Base-by-base conservation (phyloP, 768 basidiomycete species). In the Arthromyces matolae region DNA sequence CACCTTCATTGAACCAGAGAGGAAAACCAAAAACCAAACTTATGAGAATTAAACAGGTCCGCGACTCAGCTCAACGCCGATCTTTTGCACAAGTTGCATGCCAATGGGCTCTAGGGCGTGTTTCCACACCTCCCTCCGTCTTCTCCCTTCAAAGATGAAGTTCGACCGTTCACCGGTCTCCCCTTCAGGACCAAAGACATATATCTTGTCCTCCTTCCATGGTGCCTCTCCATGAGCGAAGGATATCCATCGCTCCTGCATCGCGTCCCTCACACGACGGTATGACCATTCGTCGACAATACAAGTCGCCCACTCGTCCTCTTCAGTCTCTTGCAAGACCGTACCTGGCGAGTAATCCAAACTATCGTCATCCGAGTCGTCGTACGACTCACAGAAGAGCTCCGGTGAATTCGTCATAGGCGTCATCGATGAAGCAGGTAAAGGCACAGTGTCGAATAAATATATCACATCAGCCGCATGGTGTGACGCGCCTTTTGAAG, bases 121-220 rank as follows among this genome's bases (percentile, higher is more conserved):
- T 51, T 72, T 75, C 88, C 88, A 90, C 45, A 78, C 61, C 44
- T 67, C 66, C 42, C 63, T 75, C 51, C 86, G 69, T 38, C 88
- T 64, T 27, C 88, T 66, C 3, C 83, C 81, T 46, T 81, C 80
- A 45, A 90, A 86, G 12, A 89, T 84, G 22, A 69, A 64, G 45
- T 62, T 68, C 12, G 78, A 79, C 38, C 88, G 78, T 63, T 88
- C 86, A 37, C 88, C 88, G 0, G 79, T 80, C 66, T 90, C 88
- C 44, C 87, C 88, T 60, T 89, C 87, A 0, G 88, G 88, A 4
- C 88, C 88, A 54, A 90, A 88, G 16, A 90, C 86, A 61, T 77
- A 89, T 38, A 87, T 77, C 64, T 79, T 84, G 49, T 80, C 78
- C 49, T 76, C 78, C 47, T 67, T 68, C 86, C 88, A 90, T 7